Evolutionary conservation across 169 alveolate species (phyloP).

Genomic region (Cryptosporidium sp.): DNA sequence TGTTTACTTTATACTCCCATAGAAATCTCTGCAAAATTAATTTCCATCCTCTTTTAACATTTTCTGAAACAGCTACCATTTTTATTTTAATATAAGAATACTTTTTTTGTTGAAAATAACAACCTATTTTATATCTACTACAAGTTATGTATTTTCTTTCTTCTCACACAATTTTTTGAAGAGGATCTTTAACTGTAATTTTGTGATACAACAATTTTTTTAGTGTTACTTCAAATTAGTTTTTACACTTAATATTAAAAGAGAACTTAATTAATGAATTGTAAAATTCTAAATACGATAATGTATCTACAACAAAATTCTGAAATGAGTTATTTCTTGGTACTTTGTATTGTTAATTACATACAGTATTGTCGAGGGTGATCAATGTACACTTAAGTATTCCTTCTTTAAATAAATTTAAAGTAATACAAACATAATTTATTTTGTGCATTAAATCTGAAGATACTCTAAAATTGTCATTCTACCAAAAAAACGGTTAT

Average conservation of each 20-base stretch:
- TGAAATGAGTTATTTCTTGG: background rate
- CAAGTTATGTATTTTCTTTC: too few relatives aligned
- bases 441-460: background rate
- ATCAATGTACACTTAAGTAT: conserved; percentile 16
- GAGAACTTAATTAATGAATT: background rate
- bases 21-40: conserved; percentile 21
- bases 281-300: background rate
- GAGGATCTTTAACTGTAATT: background rate
- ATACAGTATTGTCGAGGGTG: conserved; percentile 53
- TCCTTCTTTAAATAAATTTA: background rate
- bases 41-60: conserved; percentile 27
- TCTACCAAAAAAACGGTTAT: background rate
- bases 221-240: too few relatives aligned
- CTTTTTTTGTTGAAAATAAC: background rate
- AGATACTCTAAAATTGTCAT: background rate
- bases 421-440: background rate
- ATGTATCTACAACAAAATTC: background rate
- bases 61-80: conserved; percentile 10
- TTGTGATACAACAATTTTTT: too few relatives aligned
- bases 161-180: background rate
- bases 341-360: conserved; percentile 12
- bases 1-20: conserved; percentile 56
- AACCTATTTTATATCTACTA: background rate
- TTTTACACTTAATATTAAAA: too few relatives aligned
- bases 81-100: background rate